Evolutionary conservation across 2,329 filamentous ascomycete genomes (phyloP).

Genomic region (Aspergillus sp.): DNA sequence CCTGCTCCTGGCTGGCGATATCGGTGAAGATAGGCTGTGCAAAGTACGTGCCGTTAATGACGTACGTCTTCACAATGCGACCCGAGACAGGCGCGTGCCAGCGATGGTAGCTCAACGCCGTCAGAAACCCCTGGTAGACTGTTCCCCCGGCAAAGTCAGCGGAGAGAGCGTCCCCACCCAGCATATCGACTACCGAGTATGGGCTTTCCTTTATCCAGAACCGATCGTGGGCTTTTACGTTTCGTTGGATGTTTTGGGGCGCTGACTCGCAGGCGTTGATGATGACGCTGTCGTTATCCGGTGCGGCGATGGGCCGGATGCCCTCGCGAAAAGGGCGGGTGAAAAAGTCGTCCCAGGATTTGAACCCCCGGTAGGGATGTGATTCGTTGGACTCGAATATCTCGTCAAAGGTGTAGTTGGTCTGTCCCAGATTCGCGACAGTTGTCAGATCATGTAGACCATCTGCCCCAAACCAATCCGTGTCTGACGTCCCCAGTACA

Average conservation of each 20-base stretch:
- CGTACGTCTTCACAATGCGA: conserved; percentile 51
- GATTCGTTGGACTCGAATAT: conserved; percentile 14
- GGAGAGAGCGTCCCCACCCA: conserved; percentile 49
- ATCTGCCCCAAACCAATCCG: conserved; percentile 55
- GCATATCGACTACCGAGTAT: conserved; percentile 61
- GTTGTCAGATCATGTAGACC: conserved; percentile 40
- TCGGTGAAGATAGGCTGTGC: conserved; percentile 53
- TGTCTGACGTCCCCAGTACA: conserved; percentile 38
- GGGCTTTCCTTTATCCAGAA: conserved; percentile 68
- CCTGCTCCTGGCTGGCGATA: conserved; percentile 26
- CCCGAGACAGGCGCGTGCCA: conserved; percentile 66
- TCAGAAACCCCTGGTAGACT: conserved; percentile 66
- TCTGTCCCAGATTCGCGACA: conserved; percentile 16
- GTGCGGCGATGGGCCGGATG: conserved; percentile 55
- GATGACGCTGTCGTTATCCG: conserved; percentile 47
- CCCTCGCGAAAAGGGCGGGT: conserved; percentile 51
- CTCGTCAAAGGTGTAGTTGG: conserved; percentile 10
- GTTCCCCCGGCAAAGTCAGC: conserved; percentile 56
- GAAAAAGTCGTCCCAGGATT: conserved; percentile 68
- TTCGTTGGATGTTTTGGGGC: conserved; percentile 47
- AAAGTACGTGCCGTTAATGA: conserved; percentile 63
- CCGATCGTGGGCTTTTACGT: conserved; percentile 52
- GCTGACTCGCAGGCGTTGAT: conserved; percentile 62
- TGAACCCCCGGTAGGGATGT: conserved; percentile 46
- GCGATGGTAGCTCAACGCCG: conserved; percentile 62